Conservation (phyloP, 805 yeast genomes). For the Yamadazyma akitaensis region DNA sequence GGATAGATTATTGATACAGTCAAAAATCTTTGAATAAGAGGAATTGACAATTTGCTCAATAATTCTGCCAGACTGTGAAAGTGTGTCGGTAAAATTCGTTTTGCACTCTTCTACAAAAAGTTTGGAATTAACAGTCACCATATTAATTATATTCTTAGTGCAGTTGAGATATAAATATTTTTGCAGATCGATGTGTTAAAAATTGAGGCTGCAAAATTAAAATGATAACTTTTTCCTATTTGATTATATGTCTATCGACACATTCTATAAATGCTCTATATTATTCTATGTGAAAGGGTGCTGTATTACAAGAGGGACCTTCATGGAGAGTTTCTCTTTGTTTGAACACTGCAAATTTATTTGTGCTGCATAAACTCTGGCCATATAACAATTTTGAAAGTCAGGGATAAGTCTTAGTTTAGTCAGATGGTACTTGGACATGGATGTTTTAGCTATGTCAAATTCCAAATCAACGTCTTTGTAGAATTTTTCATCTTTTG, state of each 20-base stretch:
- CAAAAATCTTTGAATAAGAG: no score
- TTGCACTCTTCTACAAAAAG: no score
- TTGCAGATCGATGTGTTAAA: neutral
- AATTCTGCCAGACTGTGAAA: no score
- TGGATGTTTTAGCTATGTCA: slow-evolving; percentile 19
- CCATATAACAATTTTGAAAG: slow-evolving; percentile 34
- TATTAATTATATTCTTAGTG: no score
- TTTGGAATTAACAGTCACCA: no score
- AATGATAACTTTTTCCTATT: no score
- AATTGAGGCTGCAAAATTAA: neutral
- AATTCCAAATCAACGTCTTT: slow-evolving; percentile 13
- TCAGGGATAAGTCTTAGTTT: slow-evolving; percentile 37
- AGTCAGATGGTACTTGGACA: slow-evolving; percentile 11
- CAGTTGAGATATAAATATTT: no score
- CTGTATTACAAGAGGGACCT: slow-evolving; percentile 28
- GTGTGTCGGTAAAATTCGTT: no score
- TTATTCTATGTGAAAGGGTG: slow-evolving; percentile 2
- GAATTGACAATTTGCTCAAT: no score
- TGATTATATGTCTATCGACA: no score
- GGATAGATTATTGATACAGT: no score
- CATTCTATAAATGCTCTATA: neutral
- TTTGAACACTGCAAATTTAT: slow-evolving; percentile 19
- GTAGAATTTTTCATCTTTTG: neutral
- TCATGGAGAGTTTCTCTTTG: slow-evolving; percentile 22
- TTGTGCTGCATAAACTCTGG: slow-evolving; percentile 32